Evolutionary conservation across 495 filamentous ascomycete species (phyloP).

Genomic region (Penicillium cosmopolitanum): DNA sequence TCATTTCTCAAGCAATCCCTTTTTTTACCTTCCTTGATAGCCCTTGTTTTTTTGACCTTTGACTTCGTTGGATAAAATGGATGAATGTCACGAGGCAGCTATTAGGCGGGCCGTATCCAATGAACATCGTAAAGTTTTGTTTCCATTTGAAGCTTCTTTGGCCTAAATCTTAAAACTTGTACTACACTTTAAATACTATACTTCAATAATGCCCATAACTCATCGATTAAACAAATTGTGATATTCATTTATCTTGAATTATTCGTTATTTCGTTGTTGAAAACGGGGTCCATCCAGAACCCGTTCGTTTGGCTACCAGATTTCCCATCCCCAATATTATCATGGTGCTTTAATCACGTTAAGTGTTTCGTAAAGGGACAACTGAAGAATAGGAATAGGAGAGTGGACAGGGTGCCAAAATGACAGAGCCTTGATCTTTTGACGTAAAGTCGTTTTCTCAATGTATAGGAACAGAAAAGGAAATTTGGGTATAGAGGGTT

Average conservation of each 20-base stretch:
- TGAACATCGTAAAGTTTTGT: no score
- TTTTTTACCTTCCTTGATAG: neutral
- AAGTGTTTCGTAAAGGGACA: neutral
- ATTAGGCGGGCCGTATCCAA: neutral
- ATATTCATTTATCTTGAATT: constrained; percentile 4
- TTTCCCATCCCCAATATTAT: neutral
- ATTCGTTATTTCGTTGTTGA: constrained; percentile 47
- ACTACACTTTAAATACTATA: neutral
- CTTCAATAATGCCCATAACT: neutral
- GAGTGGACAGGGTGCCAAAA: neutral
- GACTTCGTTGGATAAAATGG: neutral
- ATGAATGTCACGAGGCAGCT: neutral
- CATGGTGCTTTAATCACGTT: neutral
- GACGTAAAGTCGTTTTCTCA: constrained; percentile 40
- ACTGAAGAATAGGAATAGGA: constrained; percentile 4
- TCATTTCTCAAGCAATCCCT: neutral
- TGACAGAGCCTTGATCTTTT: constrained; percentile 22
- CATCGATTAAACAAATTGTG: neutral
- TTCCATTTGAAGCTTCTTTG: no score
- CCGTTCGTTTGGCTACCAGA: neutral
- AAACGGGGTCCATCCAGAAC: constrained; percentile 36
- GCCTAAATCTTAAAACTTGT: neutral
- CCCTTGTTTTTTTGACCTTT: neutral
- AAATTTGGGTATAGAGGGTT: constrained; percentile 54
- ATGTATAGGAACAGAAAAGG: constrained; percentile 17